Evolutionary conservation across 495 filamentous ascomycete species (phyloP).

Genomic region (Talaromyces proteolyticus): DNA sequence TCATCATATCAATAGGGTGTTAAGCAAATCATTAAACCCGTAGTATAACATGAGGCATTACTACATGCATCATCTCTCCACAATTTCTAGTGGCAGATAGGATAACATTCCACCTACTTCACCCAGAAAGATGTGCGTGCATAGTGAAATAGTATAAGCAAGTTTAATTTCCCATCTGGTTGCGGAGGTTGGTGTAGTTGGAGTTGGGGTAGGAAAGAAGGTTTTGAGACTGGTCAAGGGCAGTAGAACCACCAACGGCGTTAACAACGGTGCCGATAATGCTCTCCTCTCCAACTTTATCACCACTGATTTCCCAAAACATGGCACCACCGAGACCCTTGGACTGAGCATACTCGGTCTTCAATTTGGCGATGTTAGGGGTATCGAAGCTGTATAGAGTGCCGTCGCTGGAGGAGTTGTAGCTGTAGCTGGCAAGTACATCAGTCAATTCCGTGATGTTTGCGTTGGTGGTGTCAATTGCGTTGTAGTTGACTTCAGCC

Average conservation of each 20-base stretch:
- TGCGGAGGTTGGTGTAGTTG: conserved; percentile 72
- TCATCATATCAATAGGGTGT: neutral
- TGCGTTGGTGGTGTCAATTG: conserved; percentile 40
- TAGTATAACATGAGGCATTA: too few relatives aligned
- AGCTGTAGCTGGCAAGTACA: conserved; percentile 60
- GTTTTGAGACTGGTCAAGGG: conserved; percentile 56
- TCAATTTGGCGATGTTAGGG: conserved; percentile 49
- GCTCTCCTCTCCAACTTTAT: conserved; percentile 53
- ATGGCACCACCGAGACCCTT: conserved; percentile 73
- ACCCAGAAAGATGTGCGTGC: neutral
- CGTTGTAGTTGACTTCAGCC: conserved; percentile 79
- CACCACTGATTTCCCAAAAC: conserved; percentile 91
- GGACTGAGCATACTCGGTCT: conserved; percentile 59
- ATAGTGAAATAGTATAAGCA: neutral
- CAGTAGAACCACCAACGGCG: conserved; percentile 34
- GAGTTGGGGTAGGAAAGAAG: conserved; percentile 63
- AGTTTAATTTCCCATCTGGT: conserved; percentile 49
- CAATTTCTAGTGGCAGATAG: neutral
- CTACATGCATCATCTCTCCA: neutral
- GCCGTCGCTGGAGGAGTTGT: conserved; percentile 42
- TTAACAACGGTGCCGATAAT: conserved; percentile 51
- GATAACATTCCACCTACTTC: neutral
- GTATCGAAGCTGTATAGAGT: conserved; percentile 78
- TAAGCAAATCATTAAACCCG: neutral
- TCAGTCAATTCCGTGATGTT: conserved; percentile 27